phyloP scores from a whole-genome alignment of 352 stramenopile genomes.

The Globisporangium abappressorium region DNA sequence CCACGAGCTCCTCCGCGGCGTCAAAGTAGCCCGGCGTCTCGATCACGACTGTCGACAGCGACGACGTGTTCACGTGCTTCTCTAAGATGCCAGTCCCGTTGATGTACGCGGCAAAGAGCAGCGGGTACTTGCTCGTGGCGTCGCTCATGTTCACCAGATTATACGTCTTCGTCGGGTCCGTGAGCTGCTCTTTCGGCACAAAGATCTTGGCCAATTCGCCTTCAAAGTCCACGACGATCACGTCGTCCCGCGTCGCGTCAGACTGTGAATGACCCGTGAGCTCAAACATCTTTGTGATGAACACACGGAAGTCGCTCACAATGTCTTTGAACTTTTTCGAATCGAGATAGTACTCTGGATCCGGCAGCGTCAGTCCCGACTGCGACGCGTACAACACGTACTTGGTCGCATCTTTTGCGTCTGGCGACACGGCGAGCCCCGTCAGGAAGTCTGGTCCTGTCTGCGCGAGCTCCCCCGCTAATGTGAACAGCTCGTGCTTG shows the following conservation, averaged over 20 bases:
- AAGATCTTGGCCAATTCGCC: slow-evolving; percentile 72
- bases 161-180: slow-evolving; percentile 88
- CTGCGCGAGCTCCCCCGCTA: slow-evolving; percentile 53
- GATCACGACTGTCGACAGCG: slow-evolving; percentile 42
- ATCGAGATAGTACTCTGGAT: slow-evolving; percentile 93
- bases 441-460: slow-evolving; percentile 81
- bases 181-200: slow-evolving; percentile 87
- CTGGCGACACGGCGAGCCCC: slow-evolving; percentile 53
- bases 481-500: slow-evolving; percentile 42
- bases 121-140: slow-evolving; percentile 39
- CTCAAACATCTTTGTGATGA: slow-evolving; percentile 73
- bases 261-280: slow-evolving; percentile 43
- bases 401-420: slow-evolving; percentile 82
- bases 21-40: slow-evolving; percentile 58
- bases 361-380: slow-evolving; percentile 82
- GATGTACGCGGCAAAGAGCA: slow-evolving; percentile 53
- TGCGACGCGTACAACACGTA: slow-evolving; percentile 85
- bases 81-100: slow-evolving; percentile 40
- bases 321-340: slow-evolving; percentile 73
- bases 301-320: slow-evolving; percentile 64
- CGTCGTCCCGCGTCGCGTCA: slow-evolving; percentile 30
- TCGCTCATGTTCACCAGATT: slow-evolving; percentile 83
- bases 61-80: slow-evolving; percentile 29
- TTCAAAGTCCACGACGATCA: slow-evolving; percentile 86
- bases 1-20: slow-evolving; percentile 46